Conservation (phyloP, 2,329 filamentous ascomycete species). For the Talaromyces amestolkiae region DNA sequence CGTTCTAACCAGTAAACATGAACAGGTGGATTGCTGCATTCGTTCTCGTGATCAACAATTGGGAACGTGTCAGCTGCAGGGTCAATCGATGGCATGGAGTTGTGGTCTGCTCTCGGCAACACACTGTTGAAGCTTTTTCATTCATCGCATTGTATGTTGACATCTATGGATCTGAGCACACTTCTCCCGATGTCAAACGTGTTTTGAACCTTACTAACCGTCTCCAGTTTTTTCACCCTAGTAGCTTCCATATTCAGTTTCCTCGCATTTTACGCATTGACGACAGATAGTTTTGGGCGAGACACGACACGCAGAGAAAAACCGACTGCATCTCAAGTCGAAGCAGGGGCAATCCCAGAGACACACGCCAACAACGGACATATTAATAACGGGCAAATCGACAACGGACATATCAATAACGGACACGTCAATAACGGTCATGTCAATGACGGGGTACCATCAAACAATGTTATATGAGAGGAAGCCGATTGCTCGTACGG, state of each 20-base stretch:
- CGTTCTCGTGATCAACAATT: constrained; percentile 23
- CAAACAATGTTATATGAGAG: not conserved
- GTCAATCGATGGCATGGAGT: constrained; percentile 1
- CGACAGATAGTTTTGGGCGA: not conserved
- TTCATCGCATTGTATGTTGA: constrained; percentile 12
- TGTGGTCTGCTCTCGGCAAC: constrained; percentile 9
- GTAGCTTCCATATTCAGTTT: constrained; percentile 8
- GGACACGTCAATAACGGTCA: not conserved
- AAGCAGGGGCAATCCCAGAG: not conserved
- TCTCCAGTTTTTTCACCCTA: constrained; percentile 6
- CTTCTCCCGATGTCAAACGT: not conserved
- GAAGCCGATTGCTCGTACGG: not conserved
- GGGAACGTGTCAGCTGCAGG: constrained; percentile 18
- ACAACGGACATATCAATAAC: not conserved
- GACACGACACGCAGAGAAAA: not conserved
- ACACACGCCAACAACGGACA: not conserved
- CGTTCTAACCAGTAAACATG: not conserved
- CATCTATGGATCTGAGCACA: not conserved
- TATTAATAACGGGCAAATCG: not conserved
- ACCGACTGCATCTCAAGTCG: not conserved
- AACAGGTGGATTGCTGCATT: constrained; percentile 26
- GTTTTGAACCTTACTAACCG: not conserved
- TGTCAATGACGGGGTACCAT: not conserved
- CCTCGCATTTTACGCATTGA: constrained; percentile 1
- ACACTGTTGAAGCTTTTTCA: constrained; percentile 10